These are phyloP conservation scores for Thelonectria blattea DNA, from an alignment of 2,329 filamentous ascomycete genomes.

Conservation along the genomic window DNA sequence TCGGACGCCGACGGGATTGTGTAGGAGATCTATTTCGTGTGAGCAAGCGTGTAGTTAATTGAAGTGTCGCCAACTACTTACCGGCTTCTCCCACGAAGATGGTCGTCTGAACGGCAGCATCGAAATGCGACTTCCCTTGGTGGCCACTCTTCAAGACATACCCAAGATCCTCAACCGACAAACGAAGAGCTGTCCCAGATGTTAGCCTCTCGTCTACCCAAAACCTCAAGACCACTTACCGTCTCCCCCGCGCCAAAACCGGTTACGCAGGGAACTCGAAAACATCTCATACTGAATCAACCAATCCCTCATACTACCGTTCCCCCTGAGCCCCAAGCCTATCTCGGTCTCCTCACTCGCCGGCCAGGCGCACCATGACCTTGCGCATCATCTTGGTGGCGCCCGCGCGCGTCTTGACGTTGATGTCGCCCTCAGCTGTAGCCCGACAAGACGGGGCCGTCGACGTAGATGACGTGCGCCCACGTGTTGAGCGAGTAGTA, in stretches of 20 bases:
- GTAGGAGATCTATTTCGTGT: too few species aligned
- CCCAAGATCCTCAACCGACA: neutral
- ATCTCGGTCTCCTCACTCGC: neutral
- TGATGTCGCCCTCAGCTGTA: constrained; percentile 14
- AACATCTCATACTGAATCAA: neutral
- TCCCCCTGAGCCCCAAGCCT: neutral
- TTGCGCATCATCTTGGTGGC: neutral
- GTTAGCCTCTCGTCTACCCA: neutral
- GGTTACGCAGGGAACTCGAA: neutral
- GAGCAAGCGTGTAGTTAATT: too few species aligned
- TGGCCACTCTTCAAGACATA: neutral
- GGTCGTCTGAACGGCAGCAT: too few species aligned
- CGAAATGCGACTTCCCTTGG: neutral
- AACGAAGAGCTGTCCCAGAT: neutral
- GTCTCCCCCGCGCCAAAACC: neutral
- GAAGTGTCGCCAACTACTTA: too few species aligned
- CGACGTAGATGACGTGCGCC: constrained; percentile 19
- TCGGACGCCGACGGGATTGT: too few species aligned
- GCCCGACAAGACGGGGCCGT: constrained; percentile 2
- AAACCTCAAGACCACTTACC: neutral
- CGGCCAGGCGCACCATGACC: neutral
- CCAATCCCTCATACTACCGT: neutral
- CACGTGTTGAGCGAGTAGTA: constrained; percentile 9
- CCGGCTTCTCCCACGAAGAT: too few species aligned
- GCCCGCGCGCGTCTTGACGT: neutral